These are phyloP conservation scores for Flaveria brownii DNA, from an alignment of 129 eudicot genomes.

Conservation along the genomic window DNA sequence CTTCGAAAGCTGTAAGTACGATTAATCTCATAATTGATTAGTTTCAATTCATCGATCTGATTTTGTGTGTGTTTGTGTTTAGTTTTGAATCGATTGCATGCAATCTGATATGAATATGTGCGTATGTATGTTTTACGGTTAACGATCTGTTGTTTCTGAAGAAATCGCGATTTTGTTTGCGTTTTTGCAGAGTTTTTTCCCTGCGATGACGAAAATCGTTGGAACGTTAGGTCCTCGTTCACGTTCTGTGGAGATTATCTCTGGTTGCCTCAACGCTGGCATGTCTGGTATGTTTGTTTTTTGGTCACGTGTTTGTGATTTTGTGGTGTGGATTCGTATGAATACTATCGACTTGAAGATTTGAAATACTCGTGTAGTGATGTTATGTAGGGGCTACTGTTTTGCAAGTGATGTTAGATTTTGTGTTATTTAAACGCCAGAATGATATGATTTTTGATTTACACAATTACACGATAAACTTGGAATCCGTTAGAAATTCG, in stretches of 20 bases:
- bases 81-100: not conserved
- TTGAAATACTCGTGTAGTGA: constrained; percentile 17
- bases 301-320: constrained; percentile 1
- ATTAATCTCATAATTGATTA: not conserved
- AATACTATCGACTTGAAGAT: constrained; percentile 8
- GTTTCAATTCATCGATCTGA: constrained; percentile 21
- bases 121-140: not conserved
- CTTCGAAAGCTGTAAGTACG: constrained; percentile 70
- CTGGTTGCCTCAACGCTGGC: constrained; percentile 78
- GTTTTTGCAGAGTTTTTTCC: constrained; percentile 63
- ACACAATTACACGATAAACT: not conserved
- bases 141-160: not conserved
- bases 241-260: constrained; percentile 72
- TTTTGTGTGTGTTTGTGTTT: not conserved
- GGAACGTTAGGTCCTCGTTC: constrained; percentile 92
- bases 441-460: not conserved
- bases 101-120: not conserved
- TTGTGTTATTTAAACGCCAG: not conserved
- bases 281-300: constrained; percentile 55
- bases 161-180: not conserved
- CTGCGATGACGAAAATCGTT: constrained; percentile 93
- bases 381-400: constrained; percentile 7
- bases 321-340: not conserved
- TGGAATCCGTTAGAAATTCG: not conserved
- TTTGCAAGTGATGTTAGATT: not conserved